Evolutionary conservation across 2,329 filamentous ascomycete genomes (phyloP).

Genomic region (Aspergillus ochraceus): DNA sequence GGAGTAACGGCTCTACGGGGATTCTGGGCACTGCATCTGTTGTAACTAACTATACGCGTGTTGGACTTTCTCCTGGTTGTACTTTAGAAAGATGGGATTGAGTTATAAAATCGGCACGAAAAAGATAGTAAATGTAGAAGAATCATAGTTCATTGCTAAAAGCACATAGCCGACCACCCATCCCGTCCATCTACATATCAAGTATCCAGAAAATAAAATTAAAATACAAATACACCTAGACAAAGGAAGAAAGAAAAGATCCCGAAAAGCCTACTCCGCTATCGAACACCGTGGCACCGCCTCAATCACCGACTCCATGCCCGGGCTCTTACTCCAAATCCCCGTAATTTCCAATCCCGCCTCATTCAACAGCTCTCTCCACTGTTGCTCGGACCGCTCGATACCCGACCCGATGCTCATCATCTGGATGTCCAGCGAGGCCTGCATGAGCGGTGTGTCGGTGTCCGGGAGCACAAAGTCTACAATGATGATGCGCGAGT

Average conservation of each 20-base stretch:
- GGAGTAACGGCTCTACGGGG: not conserved
- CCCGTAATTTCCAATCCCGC: conserved; percentile 31
- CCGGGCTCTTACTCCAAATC: conserved; percentile 28
- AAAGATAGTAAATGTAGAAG: not conserved
- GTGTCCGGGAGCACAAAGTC: conserved; percentile 38
- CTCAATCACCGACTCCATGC: conserved; percentile 33
- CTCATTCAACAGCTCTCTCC: conserved; percentile 27
- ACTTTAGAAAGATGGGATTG: too few species aligned
- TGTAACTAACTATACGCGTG: too few species aligned
- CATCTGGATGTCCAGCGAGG: conserved; percentile 39
- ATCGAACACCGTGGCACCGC: conserved; percentile 15
- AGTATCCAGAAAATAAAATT: not conserved
- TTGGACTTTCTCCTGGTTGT: too few species aligned
- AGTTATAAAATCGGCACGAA: too few species aligned
- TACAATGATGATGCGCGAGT: conserved; percentile 36
- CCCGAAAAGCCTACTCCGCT: not conserved
- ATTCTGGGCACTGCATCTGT: not conserved
- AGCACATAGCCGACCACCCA: not conserved
- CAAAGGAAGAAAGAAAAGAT: not conserved
- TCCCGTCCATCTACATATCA: not conserved
- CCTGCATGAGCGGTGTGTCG: conserved; percentile 26
- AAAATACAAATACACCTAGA: not conserved
- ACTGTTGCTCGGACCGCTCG: conserved; percentile 35
- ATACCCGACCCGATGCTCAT: conserved; percentile 38
- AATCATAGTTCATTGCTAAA: not conserved